Conservation (phyloP, 192 early-diverging fungal genomes). For the Backusella tarrabulga region DNA sequence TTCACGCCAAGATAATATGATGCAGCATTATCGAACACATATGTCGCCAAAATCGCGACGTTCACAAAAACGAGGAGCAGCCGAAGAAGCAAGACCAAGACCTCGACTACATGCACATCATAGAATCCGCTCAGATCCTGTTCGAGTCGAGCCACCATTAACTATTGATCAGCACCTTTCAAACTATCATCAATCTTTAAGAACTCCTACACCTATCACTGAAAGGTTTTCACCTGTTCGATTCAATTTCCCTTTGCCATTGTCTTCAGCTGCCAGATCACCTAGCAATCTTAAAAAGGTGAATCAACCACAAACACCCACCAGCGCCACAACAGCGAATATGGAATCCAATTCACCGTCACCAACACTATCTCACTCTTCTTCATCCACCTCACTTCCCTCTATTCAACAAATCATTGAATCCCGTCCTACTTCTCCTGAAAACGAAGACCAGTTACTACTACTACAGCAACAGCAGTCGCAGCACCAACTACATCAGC, state of each 20-base stretch:
- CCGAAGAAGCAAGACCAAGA: conserved; percentile 22
- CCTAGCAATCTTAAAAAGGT: conserved; percentile 2
- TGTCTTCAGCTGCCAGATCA: conserved; percentile 2
- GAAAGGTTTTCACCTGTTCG: not conserved
- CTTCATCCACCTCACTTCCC: conserved; percentile 10
- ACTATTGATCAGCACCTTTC: conserved; percentile 34
- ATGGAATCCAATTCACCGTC: conserved; percentile 6
- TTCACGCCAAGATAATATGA: conserved; percentile 82
- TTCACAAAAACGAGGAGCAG: conserved; percentile 22
- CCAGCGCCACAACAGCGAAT: not conserved
- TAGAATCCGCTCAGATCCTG: conserved; percentile 29
- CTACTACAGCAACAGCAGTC: not conserved
- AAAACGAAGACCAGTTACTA: not conserved
- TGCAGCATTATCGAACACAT: conserved; percentile 82
- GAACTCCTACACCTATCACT: not conserved
- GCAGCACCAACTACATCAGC: not conserved
- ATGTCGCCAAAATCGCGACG: conserved; percentile 63
- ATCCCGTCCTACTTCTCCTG: conserved; percentile 8
- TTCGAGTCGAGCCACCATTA: conserved; percentile 17
- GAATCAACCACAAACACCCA: conserved; percentile 3
- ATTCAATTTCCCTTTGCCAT: conserved; percentile 10
- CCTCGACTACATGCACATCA: conserved; percentile 33
- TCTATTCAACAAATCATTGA: conserved; percentile 23
- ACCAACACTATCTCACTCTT: not conserved
- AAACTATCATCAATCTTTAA: conserved; percentile 30